Evolutionary conservation across 148 eudicot genomes (phyloP), one percentile per base, ranked within the genome.

Genomic region (Fagopyrum esculentum): DNA sequence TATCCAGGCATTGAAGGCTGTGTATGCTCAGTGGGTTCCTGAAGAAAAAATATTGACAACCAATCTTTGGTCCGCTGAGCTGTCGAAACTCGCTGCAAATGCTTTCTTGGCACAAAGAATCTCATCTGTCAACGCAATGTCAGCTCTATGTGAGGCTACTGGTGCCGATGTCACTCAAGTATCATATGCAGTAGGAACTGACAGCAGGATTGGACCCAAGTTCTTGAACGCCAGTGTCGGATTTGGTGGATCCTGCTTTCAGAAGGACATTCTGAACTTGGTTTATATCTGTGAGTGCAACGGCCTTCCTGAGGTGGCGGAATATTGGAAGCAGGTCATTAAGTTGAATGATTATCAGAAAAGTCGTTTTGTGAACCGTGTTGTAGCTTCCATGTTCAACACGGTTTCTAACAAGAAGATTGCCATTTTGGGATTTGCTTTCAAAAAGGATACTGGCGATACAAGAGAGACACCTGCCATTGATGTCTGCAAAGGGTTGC

Each of bases 41-140:
- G 93, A 89, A 63, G 96, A 89, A 1, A 84, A 82, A 13, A 90
- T 90, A 79, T 56, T 90, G 17, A 85, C 91, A 80, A 90, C 96
- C 71, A 90, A 90, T 72, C 83, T 90, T 43, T 90, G 96, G 96
- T 90, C 96, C 46, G 96, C 96, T n/a, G 96, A 90, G 85, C 91
- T 90, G 15, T 90, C 96, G 26, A 90, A 90, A 81, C 92, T 89
- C 8, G 96, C 96, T 56, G 96, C 96, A 49, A 90, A 90, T 66
- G 96, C 96, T 51, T 90, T 87, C 81, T 78, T 87, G 73, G 90
- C 90, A 13, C 90, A 87, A 64, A 85, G 90, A 76, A 87, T 87
- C 79, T 87, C 90, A 40, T 87, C 90, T 6, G 90, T 87, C 47
- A 87, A 87, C 69, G 88, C 90, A 72, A 87, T 87, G 90, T 87